These are phyloP conservation scores for Cutaneotrichosporon cutaneum DNA, from an alignment of 1,284 basidiomycete genomes.

Conservation along the genomic window DNA sequence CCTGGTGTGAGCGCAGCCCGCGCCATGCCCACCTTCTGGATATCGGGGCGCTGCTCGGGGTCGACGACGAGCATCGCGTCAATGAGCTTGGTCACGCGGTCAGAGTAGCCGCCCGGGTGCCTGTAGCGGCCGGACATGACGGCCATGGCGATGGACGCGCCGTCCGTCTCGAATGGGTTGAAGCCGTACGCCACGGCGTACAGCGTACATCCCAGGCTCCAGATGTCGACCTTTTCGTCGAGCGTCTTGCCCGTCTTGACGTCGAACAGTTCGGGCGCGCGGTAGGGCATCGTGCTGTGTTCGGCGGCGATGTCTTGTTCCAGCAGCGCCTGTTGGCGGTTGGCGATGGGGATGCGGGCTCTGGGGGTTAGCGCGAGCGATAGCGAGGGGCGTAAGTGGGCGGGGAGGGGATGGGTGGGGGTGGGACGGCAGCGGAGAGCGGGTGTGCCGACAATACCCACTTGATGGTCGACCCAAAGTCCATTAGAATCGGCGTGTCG, in stretches of 20 bases:
- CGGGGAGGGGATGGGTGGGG: too few species aligned
- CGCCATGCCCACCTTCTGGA: slow-evolving; percentile 64
- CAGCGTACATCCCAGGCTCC: slow-evolving; percentile 89
- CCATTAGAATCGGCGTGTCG: slow-evolving; percentile 91
- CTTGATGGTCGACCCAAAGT: slow-evolving; percentile 77
- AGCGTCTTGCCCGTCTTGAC: slow-evolving; percentile 82
- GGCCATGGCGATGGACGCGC: slow-evolving; percentile 93
- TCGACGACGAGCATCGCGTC: slow-evolving; percentile 79
- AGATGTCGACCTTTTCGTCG: slow-evolving; percentile 95
- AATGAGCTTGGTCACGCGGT: slow-evolving; percentile 74
- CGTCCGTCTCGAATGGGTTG: slow-evolving; percentile 85
- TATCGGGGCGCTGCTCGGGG: slow-evolving; percentile 74
- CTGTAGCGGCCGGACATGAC: slow-evolving; percentile 81
- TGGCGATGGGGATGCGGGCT: slow-evolving; percentile 57
- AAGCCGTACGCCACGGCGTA: slow-evolving; percentile 88
- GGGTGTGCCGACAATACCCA: slow-evolving; percentile 21
- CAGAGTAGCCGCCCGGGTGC: slow-evolving; percentile 72
- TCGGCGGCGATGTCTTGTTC: slow-evolving; percentile 91
- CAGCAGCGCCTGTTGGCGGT: slow-evolving; percentile 76
- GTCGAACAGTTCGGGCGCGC: slow-evolving; percentile 91
- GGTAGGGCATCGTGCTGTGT: slow-evolving; percentile 94
- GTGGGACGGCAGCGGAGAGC: background rate
- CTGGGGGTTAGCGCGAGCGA: slow-evolving; percentile 22
- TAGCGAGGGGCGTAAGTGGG: too few species aligned
- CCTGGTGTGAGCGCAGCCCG: slow-evolving; percentile 49